Evolutionary conservation across 345 rosid genomes (phyloP).

Genomic region (Isatis tinctoria): DNA sequence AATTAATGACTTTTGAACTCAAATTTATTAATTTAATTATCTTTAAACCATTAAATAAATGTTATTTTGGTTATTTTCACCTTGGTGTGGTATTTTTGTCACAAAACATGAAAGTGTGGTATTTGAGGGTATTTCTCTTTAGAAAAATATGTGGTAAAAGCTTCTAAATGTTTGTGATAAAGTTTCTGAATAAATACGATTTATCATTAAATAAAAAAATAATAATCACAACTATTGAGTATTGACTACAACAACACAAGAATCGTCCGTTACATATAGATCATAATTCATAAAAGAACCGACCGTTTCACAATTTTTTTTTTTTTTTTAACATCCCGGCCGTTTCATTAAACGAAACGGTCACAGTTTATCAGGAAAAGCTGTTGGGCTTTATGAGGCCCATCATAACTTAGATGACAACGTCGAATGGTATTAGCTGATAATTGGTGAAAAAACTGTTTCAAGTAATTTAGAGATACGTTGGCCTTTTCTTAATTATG

Average conservation of each 20-base stretch:
- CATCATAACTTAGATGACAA: background rate
- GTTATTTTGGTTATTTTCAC: too few species aligned
- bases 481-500: background rate
- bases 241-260: background rate
- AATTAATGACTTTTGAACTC: too few species aligned
- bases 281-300: background rate
- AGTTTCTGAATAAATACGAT: background rate
- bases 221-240: background rate
- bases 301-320: background rate
- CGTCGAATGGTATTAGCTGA: background rate
- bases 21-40: too few species aligned
- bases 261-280: background rate
- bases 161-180: background rate
- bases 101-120: too few species aligned
- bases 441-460: background rate
- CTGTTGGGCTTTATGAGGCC: conserved; percentile 13
- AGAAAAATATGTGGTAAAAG: background rate
- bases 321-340: background rate
- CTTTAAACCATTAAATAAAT: too few species aligned
- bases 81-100: too few species aligned
- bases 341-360: background rate
- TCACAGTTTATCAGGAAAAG: background rate
- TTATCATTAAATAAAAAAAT: background rate
- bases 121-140: too few species aligned
- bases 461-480: background rate